Evolutionary conservation across 305 asterid genomes (phyloP), one percentile per base, ranked within the genome.

Genomic region (Fraxinus greggii): DNA sequence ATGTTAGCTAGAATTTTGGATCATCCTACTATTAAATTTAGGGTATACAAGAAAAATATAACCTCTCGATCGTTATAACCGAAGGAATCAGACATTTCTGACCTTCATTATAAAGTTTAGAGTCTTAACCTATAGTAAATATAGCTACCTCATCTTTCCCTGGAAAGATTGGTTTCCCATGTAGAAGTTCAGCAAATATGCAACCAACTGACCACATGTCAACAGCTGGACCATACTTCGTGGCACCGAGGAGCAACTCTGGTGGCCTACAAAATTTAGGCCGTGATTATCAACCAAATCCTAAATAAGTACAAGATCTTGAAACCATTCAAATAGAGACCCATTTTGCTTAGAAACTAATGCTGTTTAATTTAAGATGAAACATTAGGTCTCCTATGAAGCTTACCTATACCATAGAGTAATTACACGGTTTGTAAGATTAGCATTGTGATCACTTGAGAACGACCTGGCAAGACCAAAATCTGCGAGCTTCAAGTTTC

Each of bases 181-280:
- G 89, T 40, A 95, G 91, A 86, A 95, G 98, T 86, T 95, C 99
- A 77, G 98, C 99, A 86, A 95, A 94, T 79, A 95, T 95, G 91
- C 99, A 95, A 84, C 99, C 99, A 67, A 95, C 99, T 0, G 99
- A 95, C 99, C 99, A 95, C 98, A 95, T 92, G 82, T 95, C 99
- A 86, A 95, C 98, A 80, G 98, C 98, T 73, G 98, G 97, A 83
- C 98, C 99, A 79, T 95, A 95, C 82, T 92, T 95, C 31, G 99
- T 95, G 87, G 98, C 86, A 75, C 99, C 99, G 10, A 95, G 97
- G 83, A 95, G 90, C 92, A 95, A 90, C 82, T 95, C 99, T 40
- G 99, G 99, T 63, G 99, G 99, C 88, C 99, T 95, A 87, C 56
- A 84, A 80, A 75, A 82, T 86, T 77, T 45, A 78, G 26, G 3